Evolutionary conservation across 2,329 filamentous ascomycete species (phyloP).

Genomic region (Neofusicoccum parvum): DNA sequence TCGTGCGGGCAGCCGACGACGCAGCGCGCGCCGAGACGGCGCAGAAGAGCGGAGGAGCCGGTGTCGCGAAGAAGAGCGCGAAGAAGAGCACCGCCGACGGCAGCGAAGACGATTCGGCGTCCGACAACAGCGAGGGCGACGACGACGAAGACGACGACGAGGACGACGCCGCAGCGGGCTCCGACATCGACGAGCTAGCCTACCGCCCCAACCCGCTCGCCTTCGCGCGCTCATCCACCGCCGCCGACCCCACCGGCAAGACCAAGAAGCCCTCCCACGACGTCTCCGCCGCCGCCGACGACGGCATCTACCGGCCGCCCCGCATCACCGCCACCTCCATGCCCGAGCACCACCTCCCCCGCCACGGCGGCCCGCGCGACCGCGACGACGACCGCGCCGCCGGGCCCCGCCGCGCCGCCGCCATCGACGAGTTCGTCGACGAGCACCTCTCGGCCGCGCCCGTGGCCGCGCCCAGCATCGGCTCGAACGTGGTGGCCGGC

Average conservation of each 20-base stretch:
- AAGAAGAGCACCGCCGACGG: conserved; percentile 40
- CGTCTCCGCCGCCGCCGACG: conserved; percentile 40
- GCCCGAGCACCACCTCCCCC: conserved; percentile 47
- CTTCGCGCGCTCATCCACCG: conserved; percentile 36
- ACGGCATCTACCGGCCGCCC: conserved; percentile 85
- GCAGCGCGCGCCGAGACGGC: conserved; percentile 52
- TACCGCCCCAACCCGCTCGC: conserved; percentile 63
- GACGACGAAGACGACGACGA: conserved; percentile 40
- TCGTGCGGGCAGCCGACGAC: conserved; percentile 83
- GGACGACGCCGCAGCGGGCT: conserved; percentile 44
- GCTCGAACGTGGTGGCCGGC: conserved; percentile 79
- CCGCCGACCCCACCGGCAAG: conserved; percentile 21
- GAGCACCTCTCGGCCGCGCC: conserved; percentile 83
- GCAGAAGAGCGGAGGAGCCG: conserved; percentile 34
- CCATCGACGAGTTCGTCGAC: conserved; percentile 88
- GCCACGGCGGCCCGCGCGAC: conserved; percentile 53
- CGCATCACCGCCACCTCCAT: conserved; percentile 85
- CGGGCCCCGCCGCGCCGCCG: conserved; percentile 71
- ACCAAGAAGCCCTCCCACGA: conserved; percentile 30
- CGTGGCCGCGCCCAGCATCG: conserved; percentile 84
- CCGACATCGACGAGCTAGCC: conserved; percentile 60
- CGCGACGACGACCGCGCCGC: conserved; percentile 63
- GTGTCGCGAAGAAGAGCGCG: conserved; percentile 27
- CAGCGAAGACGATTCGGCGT: conserved; percentile 27
- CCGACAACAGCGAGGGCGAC: conserved; percentile 43